Conservation (phyloP, 2,329 filamentous ascomycete genomes). For the Alternaria brassicicola region DNA sequence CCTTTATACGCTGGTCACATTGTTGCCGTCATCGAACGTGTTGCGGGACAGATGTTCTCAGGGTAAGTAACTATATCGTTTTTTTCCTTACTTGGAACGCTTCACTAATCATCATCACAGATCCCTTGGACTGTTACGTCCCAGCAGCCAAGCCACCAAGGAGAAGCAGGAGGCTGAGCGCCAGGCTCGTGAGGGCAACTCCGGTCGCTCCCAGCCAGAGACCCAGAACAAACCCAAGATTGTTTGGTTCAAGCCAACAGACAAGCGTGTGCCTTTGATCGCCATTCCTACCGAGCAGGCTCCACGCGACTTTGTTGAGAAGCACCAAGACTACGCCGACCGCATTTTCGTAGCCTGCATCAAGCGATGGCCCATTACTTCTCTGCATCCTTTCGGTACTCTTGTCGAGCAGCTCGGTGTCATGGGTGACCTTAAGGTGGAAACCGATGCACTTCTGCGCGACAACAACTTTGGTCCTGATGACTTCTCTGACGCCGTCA, state of each 20-base stretch:
- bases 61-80: conserved; percentile 49
- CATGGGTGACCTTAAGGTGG: conserved; percentile 96
- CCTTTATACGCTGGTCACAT: conserved; percentile 96
- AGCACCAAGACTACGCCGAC: conserved; percentile 96
- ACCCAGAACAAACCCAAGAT: conserved; percentile 99
- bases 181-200: conserved; percentile 81
- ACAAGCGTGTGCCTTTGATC: conserved; percentile 97
- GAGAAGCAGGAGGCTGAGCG: conserved; percentile 99
- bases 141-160: conserved; percentile 97
- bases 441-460: conserved; percentile 93
- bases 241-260: conserved; percentile 99
- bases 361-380: conserved; percentile 99
- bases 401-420: conserved; percentile 95
- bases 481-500: conserved; percentile 94
- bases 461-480: conserved; percentile 99
- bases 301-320: conserved; percentile 96
- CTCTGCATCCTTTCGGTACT: conserved; percentile 97
- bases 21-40: conserved; percentile 95
- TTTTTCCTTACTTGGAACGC: not conserved
- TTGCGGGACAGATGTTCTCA: conserved; percentile 98
- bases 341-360: conserved; percentile 99
- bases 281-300: conserved; percentile 98
- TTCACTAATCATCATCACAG: conserved; percentile 46
- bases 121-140: conserved; percentile 88
- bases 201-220: conserved; percentile 74